Evolutionary conservation across 192 early-diverging fungal species (phyloP), one percentile per base, ranked within the genome.

Genomic region (Rhizophagus sp.): DNA sequence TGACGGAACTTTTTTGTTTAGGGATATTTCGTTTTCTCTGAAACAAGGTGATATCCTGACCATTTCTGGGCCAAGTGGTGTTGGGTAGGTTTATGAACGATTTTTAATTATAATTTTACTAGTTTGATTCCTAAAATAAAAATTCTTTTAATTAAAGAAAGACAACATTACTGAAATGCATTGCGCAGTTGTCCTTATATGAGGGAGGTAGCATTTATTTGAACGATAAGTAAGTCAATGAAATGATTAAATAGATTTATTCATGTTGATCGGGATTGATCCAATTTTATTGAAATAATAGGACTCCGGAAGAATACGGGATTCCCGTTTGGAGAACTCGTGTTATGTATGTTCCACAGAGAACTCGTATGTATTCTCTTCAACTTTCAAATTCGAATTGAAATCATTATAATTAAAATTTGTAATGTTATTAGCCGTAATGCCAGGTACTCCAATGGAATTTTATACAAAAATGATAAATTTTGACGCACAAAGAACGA

Each of bases 261-360:
- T 66, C 5, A 79, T 57, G 49, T 8, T 62, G 34, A 52, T 41
- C 64, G 15, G 44, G n/a, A 70, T 62, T 75, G 12, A 47, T 22
- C 39, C 5, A 41, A 41, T 4, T 41, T 41, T 5, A 41, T 41
- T 8, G 47, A 36, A 24, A 64, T 30, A 50, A 39, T 52, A 85
- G 84, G 61, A 80, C 81, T 9, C 85, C 91, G 0, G 79, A 83
- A 41, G 83, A 89, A 30, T 81, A 89, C 80, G 90, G 92, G 6
- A 85, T 95, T 24, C 92, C 95, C 1, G 71, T 76, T 47, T 97
- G 94, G 94, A 87, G 96, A 36, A 87, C 94, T 7, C 88, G 87
- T 34, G 88, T 97, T 63, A 91, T 94, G 86, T 97, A 97, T 83
- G 92, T 97, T n/a, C 95, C 95, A 0, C 96, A 97, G 68, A 81